phyloP scores from a whole-genome alignment of 2,329 filamentous ascomycete species.

The Neopestalotiopsis sp. region DNA sequence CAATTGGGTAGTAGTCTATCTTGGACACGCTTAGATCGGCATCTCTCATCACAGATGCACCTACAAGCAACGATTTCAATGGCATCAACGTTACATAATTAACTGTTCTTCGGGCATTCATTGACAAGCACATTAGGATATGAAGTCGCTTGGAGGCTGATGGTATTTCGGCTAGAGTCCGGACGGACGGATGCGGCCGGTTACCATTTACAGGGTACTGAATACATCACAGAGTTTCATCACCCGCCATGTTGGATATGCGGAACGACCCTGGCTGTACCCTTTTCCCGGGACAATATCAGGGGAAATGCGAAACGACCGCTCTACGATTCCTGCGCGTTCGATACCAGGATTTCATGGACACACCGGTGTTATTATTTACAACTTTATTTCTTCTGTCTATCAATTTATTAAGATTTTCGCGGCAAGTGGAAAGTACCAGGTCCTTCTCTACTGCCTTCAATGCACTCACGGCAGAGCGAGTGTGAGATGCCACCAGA shows the following conservation, averaged over 20 bases:
- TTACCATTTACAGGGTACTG: neutral
- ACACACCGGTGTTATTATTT: conserved; percentile 17
- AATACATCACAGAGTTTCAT: conserved; percentile 13
- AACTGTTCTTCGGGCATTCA: neutral
- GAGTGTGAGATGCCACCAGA: neutral
- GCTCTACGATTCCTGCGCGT: conserved; percentile 17
- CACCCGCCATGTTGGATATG: conserved; percentile 25
- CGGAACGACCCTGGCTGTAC: conserved; percentile 25
- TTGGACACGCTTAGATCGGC: neutral
- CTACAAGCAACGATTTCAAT: neutral
- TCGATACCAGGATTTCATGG: conserved; percentile 14
- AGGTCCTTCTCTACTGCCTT: neutral
- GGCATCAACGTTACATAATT: neutral
- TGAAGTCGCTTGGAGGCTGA: neutral
- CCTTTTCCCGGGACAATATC: conserved; percentile 27
- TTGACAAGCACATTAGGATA: neutral
- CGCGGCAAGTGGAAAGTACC: neutral
- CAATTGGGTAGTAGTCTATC: neutral
- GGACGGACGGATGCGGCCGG: conserved; percentile 13
- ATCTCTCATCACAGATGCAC: neutral
- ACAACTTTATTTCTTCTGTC: conserved; percentile 17
- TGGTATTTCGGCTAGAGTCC: neutral
- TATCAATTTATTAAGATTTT: neutral
- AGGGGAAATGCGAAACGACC: conserved; percentile 28
- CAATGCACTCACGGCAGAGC: neutral